Conservation (phyloP, 192 early-diverging fungal genomes). For the Kickxella alabastrina region DNA sequence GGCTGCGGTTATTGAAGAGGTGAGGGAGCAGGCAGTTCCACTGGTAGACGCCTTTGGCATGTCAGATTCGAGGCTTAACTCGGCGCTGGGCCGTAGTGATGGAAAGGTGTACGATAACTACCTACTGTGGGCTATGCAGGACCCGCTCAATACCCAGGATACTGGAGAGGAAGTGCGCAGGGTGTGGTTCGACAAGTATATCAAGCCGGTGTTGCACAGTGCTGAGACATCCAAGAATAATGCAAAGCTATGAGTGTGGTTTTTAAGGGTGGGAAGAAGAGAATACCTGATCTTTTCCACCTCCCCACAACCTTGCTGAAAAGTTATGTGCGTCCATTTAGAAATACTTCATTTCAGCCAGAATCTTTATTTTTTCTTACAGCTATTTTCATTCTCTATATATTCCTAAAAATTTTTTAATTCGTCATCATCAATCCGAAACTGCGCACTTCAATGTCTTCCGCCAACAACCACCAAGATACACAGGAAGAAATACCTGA, state of each 20-base stretch:
- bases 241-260: too few species aligned
- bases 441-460: too few species aligned
- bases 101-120: conserved; percentile 78
- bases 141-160: conserved; percentile 64
- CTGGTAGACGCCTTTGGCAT: conserved; percentile 78
- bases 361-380: too few species aligned
- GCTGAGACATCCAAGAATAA: conserved; percentile 9
- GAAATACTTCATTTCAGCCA: too few species aligned
- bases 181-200: conserved; percentile 46
- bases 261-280: too few species aligned
- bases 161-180: conserved; percentile 24
- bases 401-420: too few species aligned
- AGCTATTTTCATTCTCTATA: too few species aligned
- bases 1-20: conserved; percentile 55
- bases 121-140: conserved; percentile 67
- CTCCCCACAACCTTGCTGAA: too few species aligned
- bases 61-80: conserved; percentile 72
- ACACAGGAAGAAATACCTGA: conserved; percentile 11
- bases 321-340: too few species aligned
- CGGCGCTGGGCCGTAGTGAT: conserved; percentile 70
- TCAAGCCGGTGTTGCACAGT: conserved; percentile 34
- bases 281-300: too few species aligned
- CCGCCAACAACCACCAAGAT: too few species aligned
- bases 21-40: conserved; percentile 72
- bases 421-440: too few species aligned